Evolutionary conservation across 768 basidiomycete species (phyloP), one percentile per base, ranked within the genome.

Genomic region (Obba rivulosa): DNA sequence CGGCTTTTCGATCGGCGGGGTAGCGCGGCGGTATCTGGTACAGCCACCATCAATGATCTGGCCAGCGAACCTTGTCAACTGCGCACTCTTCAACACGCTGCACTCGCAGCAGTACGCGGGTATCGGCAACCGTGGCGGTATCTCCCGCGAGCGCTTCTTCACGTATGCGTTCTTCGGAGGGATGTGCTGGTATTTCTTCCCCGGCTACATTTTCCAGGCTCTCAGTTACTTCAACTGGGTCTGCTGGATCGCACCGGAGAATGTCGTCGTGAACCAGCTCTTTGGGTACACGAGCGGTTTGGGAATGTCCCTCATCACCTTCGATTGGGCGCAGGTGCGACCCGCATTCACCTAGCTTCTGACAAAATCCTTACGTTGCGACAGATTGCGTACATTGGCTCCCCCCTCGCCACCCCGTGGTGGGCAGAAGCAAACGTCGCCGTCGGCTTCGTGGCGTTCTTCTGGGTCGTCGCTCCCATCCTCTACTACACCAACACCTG

Each of bases 391-490:
- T 86, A 81, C 59, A 80, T 80, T 45, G 78, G 78, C 16, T 80
- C 79, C 20, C 88, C 88, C 0, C 78, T 91, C 40, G 81, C 84
- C 4, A 80, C 84, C 9, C 88, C 88, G 2, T 91, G 86, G 85
- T 88, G 85, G 85, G 85, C 85, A 2, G 79, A 83, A 60, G 85
- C 82, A 10, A 88, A 89, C 62, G 70, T 87, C 46, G 64, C 75
- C 2, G 67, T 60, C 41, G 80, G 83, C 22, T 82, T 88, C 56
- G 66, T 81, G 4, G 72, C 83, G 65, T 78, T 89, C 67, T 85
- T 82, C 67, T 90, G 71, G 83, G 56, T 87, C 62, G 55, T 85
- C 43, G 72, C 77, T 4, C 85, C 86, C 1, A 57, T 77, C 23
- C 62, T 88, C 34, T 82, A 87, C 53, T 88, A 78, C 62, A 81